Base-by-base conservation (phyloP, 2,329 filamentous ascomycete species). In the Penicillium sp. region DNA sequence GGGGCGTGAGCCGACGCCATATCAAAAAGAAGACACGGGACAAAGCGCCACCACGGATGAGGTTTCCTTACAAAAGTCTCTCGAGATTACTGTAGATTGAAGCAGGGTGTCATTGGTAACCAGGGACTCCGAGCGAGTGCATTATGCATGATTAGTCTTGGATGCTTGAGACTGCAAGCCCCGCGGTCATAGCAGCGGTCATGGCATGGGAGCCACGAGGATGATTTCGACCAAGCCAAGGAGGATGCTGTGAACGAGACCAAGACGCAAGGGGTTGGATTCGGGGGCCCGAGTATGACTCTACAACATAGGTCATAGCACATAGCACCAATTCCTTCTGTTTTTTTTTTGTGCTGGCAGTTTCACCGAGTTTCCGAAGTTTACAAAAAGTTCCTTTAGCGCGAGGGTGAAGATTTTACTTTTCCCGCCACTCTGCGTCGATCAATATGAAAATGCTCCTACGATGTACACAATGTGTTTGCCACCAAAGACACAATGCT, bases 161-260 rank as follows among this genome's bases (percentile, higher is more conserved):
- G 38, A 39, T 47, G 17, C 27, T 33, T 25, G 21, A 31, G 23
- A 48, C 17, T 29, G 49, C 49, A 53, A 57, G 49, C 49, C 55
- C 35, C 49, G n/a, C 36, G 42, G 36, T 53, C 55, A 57, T 48
- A 57, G 29, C 55, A 53, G 49, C 36, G 49, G 43, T 49, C 49
- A 48, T 53, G 53, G 42, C 55, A 57, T 57, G 62, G 53, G 27
- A 61, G 58, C 54, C 56, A 62, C 56, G 58, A 57, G 58, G 39
- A 35, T 55, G 39, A 51, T 19, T 35, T 33, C 33, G 15, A 42
- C 39, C 31, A 33, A 47, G 51, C 33, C 27, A 38, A 19, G 45
- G 25, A 48, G 15, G 23, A 50, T 31, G 13, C n/a, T 51, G 21
- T 51, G 51, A 55, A 31, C 36, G 51, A 49, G 50, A 54, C 44